These are phyloP conservation scores for Chrysoporthe austroafricana DNA, from an alignment of 2,329 filamentous ascomycete species.

Conservation along the genomic window DNA sequence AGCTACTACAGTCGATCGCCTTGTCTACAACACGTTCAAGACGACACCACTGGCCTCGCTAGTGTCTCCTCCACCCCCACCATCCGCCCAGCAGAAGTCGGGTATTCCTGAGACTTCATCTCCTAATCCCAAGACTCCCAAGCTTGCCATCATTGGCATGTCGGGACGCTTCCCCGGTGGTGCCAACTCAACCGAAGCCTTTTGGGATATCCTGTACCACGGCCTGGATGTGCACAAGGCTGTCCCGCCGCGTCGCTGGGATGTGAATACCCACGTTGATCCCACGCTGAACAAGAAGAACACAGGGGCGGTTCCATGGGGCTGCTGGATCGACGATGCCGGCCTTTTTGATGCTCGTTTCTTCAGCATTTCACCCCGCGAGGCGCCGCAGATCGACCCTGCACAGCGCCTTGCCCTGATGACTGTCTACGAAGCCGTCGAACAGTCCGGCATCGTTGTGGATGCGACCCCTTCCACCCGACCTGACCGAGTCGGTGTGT, in stretches of 20 bases:
- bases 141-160: conserved; percentile 10
- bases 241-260: conserved; percentile 9
- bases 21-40: conserved; percentile 12
- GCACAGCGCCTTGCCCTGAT: conserved; percentile 21
- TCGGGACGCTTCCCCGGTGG: conserved; percentile 14
- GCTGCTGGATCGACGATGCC: conserved; percentile 17
- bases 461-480: conserved; percentile 30
- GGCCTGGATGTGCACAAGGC: conserved; percentile 34
- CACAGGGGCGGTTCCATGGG: conserved; percentile 68
- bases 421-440: conserved; percentile 26
- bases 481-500: conserved; percentile 61
- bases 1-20: conserved; percentile 14
- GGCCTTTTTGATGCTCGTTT: conserved; percentile 26
- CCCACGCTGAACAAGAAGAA: conserved; percentile 27
- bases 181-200: conserved; percentile 10
- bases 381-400: conserved; percentile 26
- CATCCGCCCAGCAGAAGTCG: not conserved
- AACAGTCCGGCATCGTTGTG: conserved; percentile 50
- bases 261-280: conserved; percentile 32
- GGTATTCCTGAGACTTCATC: too few relatives aligned
- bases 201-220: conserved; percentile 21
- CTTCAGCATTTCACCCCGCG: conserved; percentile 28
- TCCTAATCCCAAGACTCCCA: conserved; percentile 1
- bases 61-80: not conserved
- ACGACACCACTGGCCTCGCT: conserved; percentile 8